Base-by-base conservation (phyloP, 2,329 filamentous ascomycete species). In the Epichloe bromicola region DNA sequence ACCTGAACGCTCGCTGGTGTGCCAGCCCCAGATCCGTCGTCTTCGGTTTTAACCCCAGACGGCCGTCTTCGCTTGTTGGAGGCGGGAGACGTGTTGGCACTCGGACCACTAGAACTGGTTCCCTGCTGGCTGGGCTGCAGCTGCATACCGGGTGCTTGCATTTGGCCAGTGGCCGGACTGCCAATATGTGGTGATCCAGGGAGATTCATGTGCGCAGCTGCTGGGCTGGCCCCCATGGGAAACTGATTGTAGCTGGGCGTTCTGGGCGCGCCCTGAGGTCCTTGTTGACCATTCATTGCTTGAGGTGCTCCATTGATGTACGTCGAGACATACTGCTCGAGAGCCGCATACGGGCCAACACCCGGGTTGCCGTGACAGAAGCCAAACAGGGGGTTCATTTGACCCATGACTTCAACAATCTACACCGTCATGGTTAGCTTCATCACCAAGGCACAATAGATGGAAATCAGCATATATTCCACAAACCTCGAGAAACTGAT, bases 91-190 rank as follows among this genome's bases (percentile, higher is more conserved):
- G 82, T 85, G 65, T 83, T 85, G 51, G 81, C 80, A 60, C 80
- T 84, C 6, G 80, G 79, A 2, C 79, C 81, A 61, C 78, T 80
- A 10, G 80, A 83, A 62, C 70, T 79, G 34, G 80, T 82, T 39
- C 81, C 82, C 61, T 85, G 82, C 62, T 84, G 81, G 61, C 80
- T 84, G 56, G 79, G 78, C 62, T 85, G 80, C 54, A 80, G 69
- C 62, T 81, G 78, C 81, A 85, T 85, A 55, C 73, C 72, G 20
- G 80, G 80, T 48, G 80, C 78, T 63, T 81, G 78, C 74, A 83
- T 81, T 49, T 76, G 72, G 15, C 76, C 79, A 14, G 76, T 74
- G 17, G 78, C 79, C 8, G 82, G 82, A 61, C 79, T 83, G 50
- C 78, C 74, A 51, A 72, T 59, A 50, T 80, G 79, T 48, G 80